A percentile compares a stretch with the other conserved stretches of the same genome.
These are phyloP conservation scores for Graphiopsis chlorocephala DNA, from an alignment of 2,329 filamentous ascomycete species.

Conservation along the genomic window DNA sequence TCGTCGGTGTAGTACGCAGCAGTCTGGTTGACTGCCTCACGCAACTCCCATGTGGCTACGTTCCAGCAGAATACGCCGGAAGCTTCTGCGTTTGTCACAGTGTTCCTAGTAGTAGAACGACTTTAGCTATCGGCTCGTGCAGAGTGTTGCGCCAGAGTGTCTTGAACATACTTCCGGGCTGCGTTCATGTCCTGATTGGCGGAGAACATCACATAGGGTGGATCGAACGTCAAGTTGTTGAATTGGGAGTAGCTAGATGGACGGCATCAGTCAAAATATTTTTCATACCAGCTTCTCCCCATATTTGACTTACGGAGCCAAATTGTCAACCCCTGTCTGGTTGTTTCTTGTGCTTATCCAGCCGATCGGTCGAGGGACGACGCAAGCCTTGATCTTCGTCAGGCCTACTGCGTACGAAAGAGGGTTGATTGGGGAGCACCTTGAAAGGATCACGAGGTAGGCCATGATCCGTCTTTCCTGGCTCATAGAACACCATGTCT, in stretches of 20 bases:
- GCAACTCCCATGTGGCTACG: conserved; percentile 56
- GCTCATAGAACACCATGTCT: conserved; percentile 51
- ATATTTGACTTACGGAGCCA: conserved; percentile 45
- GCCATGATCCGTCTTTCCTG: conserved; percentile 51
- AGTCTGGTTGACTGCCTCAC: conserved; percentile 55
- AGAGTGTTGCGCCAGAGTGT: neutral
- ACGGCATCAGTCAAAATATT: neutral
- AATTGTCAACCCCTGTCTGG: conserved; percentile 47
- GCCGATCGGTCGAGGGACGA: conserved; percentile 60
- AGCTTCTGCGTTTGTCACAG: conserved; percentile 54
- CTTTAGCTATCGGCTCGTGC: conserved; percentile 5
- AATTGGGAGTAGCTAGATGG: conserved; percentile 53
- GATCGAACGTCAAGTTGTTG: conserved; percentile 62
- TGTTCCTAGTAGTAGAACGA: conserved; percentile 39
- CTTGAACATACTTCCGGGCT: conserved; percentile 41
- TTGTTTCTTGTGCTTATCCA: conserved; percentile 57
- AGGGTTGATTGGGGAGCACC: conserved; percentile 10
- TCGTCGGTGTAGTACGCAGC: conserved; percentile 50
- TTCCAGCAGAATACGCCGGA: conserved; percentile 60
- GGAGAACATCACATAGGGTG: conserved; percentile 61
- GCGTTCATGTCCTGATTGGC: conserved; percentile 53
- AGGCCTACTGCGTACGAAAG: neutral
- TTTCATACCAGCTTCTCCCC: neutral
- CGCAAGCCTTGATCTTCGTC: conserved; percentile 46
- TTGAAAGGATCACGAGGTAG: conserved; percentile 57